Base-by-base conservation (phyloP, 495 filamentous ascomycete genomes). In the Penicillium malachiteum region DNA sequence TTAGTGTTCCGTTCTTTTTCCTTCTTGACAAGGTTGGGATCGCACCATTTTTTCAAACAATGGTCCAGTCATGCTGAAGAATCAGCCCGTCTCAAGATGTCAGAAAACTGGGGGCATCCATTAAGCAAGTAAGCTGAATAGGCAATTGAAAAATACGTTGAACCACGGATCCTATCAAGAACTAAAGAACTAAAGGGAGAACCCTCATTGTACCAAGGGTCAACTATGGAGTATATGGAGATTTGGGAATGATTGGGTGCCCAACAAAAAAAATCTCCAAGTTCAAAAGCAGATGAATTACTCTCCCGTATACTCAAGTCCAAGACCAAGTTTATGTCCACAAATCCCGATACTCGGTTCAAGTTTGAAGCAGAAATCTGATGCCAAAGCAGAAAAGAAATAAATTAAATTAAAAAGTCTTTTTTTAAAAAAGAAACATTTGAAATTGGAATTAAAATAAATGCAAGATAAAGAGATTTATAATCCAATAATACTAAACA, bases 51-150 rank as follows among this genome's bases (percentile, higher is more conserved):
- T 26, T 1, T 4, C 21, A 26, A 26, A 26, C 21, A 26, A 26
- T 26, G 21, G 21, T 41, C 57, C 52, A 60, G 54, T 58, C 52
- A 58, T 46, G 47, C 18, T 61, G 42, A 56, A 56, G 56, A 51
- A 54, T 56, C 37, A 45, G 47, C 46, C 41, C 44, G 46, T 54
- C 43, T 50, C 33, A 47, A 48, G 58, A 44, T 7, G 46, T 34
- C 14, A 52, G 18, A 12, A 40, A 35, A 26, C 21, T 26, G 21
- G 21, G 21, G 21, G 21, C 21, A 26, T 26, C 21, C 21, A 26
- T 26, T 1, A 50, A 39, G 50, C 3, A 21, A 11, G 34, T 26
- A 30, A 39, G 44, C 46, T 39, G 35, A 50, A 50, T n/a, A 37
- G 17, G 34, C 38, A 50, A 26, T 11, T 40, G 1, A 18, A 21